Evolutionary conservation across 1,284 basidiomycete genomes (phyloP).

Genomic region (Trametes hirsuta): DNA sequence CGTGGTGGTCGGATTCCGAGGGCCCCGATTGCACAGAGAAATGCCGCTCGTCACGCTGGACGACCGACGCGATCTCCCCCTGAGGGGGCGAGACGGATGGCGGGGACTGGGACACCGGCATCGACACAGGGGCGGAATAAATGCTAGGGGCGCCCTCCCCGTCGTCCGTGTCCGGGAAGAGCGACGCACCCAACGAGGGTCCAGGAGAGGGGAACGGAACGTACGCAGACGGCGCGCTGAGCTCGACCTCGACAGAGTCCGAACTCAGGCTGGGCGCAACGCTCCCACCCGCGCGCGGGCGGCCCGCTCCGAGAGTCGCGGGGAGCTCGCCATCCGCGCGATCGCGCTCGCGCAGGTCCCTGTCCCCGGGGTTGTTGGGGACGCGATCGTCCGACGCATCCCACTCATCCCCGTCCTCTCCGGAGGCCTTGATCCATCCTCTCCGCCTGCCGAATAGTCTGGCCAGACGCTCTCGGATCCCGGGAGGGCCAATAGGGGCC

Average conservation of each 20-base stretch:
- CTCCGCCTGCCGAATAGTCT: conserved; percentile 29
- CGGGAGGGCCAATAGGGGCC: conserved; percentile 28
- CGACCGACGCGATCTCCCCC: background rate
- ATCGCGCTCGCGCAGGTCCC: conserved; percentile 16
- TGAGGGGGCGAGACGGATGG: conserved; percentile 11
- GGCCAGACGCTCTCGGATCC: conserved; percentile 32
- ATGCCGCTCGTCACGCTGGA: conserved; percentile 18
- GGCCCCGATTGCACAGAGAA: conserved; percentile 28
- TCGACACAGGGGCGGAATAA: conserved; percentile 3
- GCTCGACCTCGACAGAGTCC: conserved; percentile 28
- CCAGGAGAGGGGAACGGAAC: background rate
- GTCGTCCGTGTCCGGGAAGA: background rate
- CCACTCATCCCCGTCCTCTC: conserved; percentile 35
- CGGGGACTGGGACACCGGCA: conserved; percentile 26
- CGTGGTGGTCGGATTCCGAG: conserved; percentile 8
- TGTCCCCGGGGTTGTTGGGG: conserved; percentile 1
- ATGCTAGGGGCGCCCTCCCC: conserved; percentile 2
- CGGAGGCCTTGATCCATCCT: conserved; percentile 34
- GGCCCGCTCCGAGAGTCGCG: conserved; percentile 5
- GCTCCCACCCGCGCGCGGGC: background rate
- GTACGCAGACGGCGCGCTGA: conserved; percentile 18
- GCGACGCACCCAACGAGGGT: background rate
- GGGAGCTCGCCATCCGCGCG: conserved; percentile 4
- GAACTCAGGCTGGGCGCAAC: conserved; percentile 16
- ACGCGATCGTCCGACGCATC: conserved; percentile 30